phyloP scores from a whole-genome alignment of 1,284 basidiomycete species.

The Tetrapyrgos nigripes region DNA sequence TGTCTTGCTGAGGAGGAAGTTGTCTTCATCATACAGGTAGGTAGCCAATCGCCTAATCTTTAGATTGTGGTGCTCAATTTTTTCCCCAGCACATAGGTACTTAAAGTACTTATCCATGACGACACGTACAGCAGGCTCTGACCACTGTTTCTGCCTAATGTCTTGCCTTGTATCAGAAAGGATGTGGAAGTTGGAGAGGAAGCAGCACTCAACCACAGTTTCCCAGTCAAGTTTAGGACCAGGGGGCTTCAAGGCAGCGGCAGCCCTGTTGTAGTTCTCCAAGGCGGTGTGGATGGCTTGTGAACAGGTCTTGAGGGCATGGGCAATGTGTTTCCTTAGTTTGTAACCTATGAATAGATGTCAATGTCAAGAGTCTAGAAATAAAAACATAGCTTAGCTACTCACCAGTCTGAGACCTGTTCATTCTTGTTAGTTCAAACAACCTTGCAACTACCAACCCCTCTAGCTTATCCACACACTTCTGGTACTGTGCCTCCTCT shows the following conservation, averaged over 20 bases:
- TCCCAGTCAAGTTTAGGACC: neutral
- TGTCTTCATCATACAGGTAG: conserved; percentile 34
- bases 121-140: conserved; percentile 23
- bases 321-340: conserved; percentile 1
- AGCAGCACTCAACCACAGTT: conserved; percentile 26
- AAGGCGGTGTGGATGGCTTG: conserved; percentile 5
- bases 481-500: no score
- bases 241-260: neutral
- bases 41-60: conserved; percentile 32
- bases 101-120: conserved; percentile 26
- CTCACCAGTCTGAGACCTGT: conserved; percentile 2
- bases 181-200: conserved; percentile 16
- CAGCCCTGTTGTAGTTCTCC: neutral
- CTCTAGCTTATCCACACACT: conserved; percentile 2
- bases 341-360: neutral
- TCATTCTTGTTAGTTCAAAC: conserved; percentile 3
- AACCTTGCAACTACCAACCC: conserved; percentile 10
- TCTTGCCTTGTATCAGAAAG: conserved; percentile 31
- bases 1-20: no score
- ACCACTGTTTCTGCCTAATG: conserved; percentile 30
- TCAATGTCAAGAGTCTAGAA: neutral
- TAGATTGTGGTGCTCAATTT: conserved; percentile 28
- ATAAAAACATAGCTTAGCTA: neutral
- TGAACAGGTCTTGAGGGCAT: neutral
- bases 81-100: conserved; percentile 30